Conservation (phyloP, 169 alveolate genomes). For the Eimeria necatrix region DNA sequence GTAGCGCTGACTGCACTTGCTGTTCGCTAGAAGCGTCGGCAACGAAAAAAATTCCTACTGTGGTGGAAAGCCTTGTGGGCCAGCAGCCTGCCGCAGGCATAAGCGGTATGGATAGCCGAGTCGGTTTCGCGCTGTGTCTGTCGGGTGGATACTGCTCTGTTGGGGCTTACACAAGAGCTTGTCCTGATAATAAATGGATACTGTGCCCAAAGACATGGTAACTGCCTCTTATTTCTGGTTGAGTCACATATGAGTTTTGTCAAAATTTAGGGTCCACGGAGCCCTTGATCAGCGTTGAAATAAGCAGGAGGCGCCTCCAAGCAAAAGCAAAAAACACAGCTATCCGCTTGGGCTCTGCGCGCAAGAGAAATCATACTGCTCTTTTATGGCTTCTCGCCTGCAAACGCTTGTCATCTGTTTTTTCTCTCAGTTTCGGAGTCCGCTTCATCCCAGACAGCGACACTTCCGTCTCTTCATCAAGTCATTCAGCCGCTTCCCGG, state of each 20-base stretch:
- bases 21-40: neutral
- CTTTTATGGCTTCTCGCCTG: neutral
- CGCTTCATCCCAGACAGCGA: conserved; percentile 46
- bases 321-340: too few species aligned
- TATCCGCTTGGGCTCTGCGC: too few species aligned
- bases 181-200: conserved; percentile 51
- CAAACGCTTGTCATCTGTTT: neutral
- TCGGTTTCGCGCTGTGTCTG: conserved; percentile 42
- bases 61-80: conserved; percentile 54
- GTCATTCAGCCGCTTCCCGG: neutral
- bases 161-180: conserved; percentile 38
- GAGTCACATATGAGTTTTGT: neutral
- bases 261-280: neutral
- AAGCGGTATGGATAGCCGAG: neutral
- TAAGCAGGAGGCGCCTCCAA: too few species aligned
- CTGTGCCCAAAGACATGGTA: conserved; percentile 32
- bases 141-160: conserved; percentile 66
- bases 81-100: conserved; percentile 22
- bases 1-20: conserved; percentile 5
- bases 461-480: neutral
- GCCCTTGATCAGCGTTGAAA: too few species aligned
- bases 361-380: neutral
- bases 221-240: neutral
- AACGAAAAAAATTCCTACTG: neutral
- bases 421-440: conserved; percentile 32